Conservation (phyloP, 345 rosid species). For the Euphorbia pulcherrima region DNA sequence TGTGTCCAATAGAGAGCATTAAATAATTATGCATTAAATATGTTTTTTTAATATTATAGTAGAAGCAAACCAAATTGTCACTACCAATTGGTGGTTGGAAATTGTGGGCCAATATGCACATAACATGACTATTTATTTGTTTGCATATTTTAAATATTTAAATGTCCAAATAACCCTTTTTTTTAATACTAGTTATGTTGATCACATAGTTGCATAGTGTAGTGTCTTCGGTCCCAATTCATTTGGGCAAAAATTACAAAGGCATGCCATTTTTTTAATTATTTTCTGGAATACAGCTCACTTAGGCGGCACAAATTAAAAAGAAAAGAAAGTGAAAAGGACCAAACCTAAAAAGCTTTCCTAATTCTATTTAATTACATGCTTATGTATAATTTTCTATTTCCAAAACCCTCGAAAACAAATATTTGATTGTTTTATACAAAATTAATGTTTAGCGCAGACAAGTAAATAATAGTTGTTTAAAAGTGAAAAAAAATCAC, state of each 20-base stretch:
- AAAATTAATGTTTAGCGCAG: no score
- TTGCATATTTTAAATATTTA: background rate
- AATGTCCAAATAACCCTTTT: background rate
- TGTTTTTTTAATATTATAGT: background rate
- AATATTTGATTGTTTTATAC: no score
- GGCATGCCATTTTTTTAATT: background rate
- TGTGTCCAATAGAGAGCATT: background rate
- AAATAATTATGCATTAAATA: background rate
- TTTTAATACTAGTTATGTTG: background rate
- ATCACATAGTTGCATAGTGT: background rate
- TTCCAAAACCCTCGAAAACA: no score
- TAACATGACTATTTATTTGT: no score
- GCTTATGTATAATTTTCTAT: no score
- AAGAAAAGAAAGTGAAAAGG: background rate
- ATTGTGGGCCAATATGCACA: constrained; percentile 2
- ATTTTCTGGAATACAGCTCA: constrained; percentile 6
- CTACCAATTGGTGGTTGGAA: constrained; percentile 9
- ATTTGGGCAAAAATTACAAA: background rate
- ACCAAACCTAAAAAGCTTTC: no score
- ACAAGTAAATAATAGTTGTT: no score
- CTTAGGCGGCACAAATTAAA: background rate
- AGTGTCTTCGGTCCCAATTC: background rate
- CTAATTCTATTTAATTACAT: no score
- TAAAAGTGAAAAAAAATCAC: no score
- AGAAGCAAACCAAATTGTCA: constrained; percentile 4